Evolutionary conservation across 2,329 filamentous ascomycete species (phyloP).

Genomic region (Colletotrichum navitas): DNA sequence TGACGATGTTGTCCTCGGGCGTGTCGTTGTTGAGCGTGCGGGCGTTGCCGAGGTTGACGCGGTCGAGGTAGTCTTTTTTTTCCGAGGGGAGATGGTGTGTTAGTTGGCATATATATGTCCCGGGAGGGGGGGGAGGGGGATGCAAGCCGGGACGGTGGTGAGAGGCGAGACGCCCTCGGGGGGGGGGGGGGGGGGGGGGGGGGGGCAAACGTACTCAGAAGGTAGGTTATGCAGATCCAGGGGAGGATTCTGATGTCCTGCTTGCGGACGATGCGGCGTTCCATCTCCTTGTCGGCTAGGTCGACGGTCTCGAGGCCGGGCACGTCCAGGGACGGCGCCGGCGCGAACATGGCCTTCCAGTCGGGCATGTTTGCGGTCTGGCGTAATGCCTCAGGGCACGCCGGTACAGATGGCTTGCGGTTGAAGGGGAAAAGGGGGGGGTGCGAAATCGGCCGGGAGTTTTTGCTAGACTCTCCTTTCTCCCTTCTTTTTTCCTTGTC

Average conservation of each 20-base stretch:
- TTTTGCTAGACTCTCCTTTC: not conserved
- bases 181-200: no score
- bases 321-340: slow-evolving; percentile 50
- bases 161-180: not conserved
- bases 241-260: slow-evolving; percentile 51
- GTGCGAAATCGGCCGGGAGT: not conserved
- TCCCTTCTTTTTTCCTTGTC: no score
- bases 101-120: not conserved
- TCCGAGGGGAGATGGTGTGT: slow-evolving; percentile 9
- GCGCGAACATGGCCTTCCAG: slow-evolving; percentile 40
- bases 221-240: slow-evolving; percentile 51
- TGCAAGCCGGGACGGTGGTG: no score
- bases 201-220: slow-evolving; percentile 46
- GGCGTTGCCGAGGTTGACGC: slow-evolving; percentile 52
- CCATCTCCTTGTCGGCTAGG: slow-evolving; percentile 52
- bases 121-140: no score
- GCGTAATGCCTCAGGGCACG: no score
- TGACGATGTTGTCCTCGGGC: slow-evolving; percentile 51
- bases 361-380: slow-evolving; percentile 37
- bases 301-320: slow-evolving; percentile 52
- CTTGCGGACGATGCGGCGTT: slow-evolving; percentile 50
- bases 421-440: not conserved
- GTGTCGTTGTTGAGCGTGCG: slow-evolving; percentile 52
- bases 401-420: no score
- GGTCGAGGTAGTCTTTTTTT: slow-evolving; percentile 47